Conservation (phyloP, 2,329 filamentous ascomycete species). For the Hymenoscyphus salicellus region DNA sequence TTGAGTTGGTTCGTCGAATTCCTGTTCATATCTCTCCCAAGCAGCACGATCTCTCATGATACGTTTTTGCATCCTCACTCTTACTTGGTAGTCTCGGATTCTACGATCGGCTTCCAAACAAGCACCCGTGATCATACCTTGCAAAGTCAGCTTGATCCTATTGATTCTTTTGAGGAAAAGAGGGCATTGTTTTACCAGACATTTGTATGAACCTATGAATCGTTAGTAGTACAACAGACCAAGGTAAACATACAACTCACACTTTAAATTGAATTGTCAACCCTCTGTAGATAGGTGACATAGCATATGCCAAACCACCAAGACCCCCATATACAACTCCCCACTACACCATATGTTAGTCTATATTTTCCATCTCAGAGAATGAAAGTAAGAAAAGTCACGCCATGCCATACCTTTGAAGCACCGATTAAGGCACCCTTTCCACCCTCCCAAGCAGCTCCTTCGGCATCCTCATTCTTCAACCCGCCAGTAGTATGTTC, state of each 20-base stretch:
- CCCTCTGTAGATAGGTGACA: constrained; percentile 69
- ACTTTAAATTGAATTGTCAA: constrained; percentile 75
- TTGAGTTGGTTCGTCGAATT: constrained; percentile 36
- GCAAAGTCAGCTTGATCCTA: constrained; percentile 8
- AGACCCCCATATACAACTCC: constrained; percentile 61
- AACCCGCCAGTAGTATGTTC: constrained; percentile 56
- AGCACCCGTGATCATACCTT: constrained; percentile 68
- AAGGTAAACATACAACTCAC: constrained; percentile 48
- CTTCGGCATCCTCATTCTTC: constrained; percentile 63
- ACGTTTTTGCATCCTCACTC: constrained; percentile 62
- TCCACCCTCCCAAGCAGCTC: constrained; percentile 69
- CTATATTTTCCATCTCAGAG: background rate
- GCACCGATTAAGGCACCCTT: constrained; percentile 66
- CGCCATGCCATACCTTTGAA: constrained; percentile 49
- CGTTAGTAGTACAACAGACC: background rate
- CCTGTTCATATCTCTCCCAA: constrained; percentile 65
- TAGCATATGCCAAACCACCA: constrained; percentile 58
- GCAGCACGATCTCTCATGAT: constrained; percentile 62
- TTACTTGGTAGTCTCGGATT: constrained; percentile 64
- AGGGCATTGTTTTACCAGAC: constrained; percentile 51
- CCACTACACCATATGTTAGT: constrained; percentile 48
- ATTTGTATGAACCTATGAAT: constrained; percentile 69
- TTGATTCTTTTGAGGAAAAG: background rate
- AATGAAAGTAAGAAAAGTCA: background rate
- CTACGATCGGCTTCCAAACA: constrained; percentile 73